phyloP scores from a whole-genome alignment of 2,329 filamentous ascomycete genomes.

The Dryadomyces quercus-mongolicae region DNA sequence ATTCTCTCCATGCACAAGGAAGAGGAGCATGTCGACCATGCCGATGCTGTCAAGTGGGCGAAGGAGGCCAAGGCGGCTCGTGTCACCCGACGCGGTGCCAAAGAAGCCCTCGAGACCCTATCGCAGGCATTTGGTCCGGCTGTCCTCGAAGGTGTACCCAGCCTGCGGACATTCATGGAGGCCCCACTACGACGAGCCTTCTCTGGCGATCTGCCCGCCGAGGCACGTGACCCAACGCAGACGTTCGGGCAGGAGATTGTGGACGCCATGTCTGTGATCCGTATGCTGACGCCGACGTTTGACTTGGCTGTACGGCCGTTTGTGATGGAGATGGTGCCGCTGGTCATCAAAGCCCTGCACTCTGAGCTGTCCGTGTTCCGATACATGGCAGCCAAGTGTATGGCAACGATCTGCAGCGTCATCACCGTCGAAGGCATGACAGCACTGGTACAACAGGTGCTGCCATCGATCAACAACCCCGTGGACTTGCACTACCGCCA shows the following conservation, averaged over 20 bases:
- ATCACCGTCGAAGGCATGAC: slow-evolving; percentile 95
- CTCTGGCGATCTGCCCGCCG: slow-evolving; percentile 53
- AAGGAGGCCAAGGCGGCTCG: slow-evolving; percentile 78
- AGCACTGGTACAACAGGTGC: slow-evolving; percentile 80
- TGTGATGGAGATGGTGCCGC: slow-evolving; percentile 70
- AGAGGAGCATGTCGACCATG: slow-evolving; percentile 86
- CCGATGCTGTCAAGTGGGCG: slow-evolving; percentile 82
- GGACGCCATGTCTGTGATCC: slow-evolving; percentile 83
- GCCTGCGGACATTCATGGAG: slow-evolving; percentile 70
- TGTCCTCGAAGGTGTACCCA: slow-evolving; percentile 75
- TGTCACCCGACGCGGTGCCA: slow-evolving; percentile 84
- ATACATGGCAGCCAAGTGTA: slow-evolving; percentile 93
- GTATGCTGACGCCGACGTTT: slow-evolving; percentile 86
- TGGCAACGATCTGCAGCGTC: slow-evolving; percentile 94
- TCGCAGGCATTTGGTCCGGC: slow-evolving; percentile 65
- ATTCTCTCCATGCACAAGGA: slow-evolving; percentile 95
- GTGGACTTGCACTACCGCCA: slow-evolving; percentile 81
- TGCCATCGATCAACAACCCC: slow-evolving; percentile 85
- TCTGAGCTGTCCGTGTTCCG: slow-evolving; percentile 84
- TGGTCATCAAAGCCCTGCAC: slow-evolving; percentile 78
- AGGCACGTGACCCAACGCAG: slow-evolving; percentile 61
- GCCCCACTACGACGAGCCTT: slow-evolving; percentile 67
- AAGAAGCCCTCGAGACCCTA: slow-evolving; percentile 84
- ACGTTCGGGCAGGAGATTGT: slow-evolving; percentile 83
- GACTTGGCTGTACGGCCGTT: slow-evolving; percentile 64